These are phyloP conservation scores for Diaporthe ilicicola DNA, from an alignment of 2,329 filamentous ascomycete species.

Conservation along the genomic window DNA sequence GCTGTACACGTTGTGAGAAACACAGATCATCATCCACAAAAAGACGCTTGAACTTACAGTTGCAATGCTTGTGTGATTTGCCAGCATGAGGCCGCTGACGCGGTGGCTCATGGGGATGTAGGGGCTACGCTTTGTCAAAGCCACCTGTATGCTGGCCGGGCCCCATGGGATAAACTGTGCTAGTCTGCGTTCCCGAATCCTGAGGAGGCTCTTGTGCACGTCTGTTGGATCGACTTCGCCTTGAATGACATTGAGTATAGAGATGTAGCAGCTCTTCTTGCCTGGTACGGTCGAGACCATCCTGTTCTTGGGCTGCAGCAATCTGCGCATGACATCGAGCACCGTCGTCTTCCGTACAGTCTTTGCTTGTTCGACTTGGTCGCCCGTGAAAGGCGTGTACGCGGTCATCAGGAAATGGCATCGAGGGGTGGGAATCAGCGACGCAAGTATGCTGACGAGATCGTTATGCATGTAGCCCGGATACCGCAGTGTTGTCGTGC, in stretches of 20 bases:
- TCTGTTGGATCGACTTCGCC: constrained; percentile 98
- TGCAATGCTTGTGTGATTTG: constrained; percentile 96
- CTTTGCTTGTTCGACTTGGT: constrained; percentile 96
- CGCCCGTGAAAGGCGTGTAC: constrained; percentile 96
- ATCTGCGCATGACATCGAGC: constrained; percentile 93
- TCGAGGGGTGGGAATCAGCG: constrained; percentile 92
- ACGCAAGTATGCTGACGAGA: constrained; percentile 94
- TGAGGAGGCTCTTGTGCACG: constrained; percentile 95
- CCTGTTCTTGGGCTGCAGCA: constrained; percentile 97
- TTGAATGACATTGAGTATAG: constrained; percentile 98
- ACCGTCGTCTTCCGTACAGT: constrained; percentile 98
- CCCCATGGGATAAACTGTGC: constrained; percentile 99
- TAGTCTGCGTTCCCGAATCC: constrained; percentile 91
- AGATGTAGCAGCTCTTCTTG: constrained; percentile 99
- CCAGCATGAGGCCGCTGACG: constrained; percentile 95
- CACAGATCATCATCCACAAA: background rate
- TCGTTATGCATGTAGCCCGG: constrained; percentile 99
- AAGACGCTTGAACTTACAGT: constrained; percentile 63
- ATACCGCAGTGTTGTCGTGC: constrained; percentile 94
- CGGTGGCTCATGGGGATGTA: constrained; percentile 94
- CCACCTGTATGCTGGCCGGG: constrained; percentile 96
- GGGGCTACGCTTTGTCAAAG: constrained; percentile 93
- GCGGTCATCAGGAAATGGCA: constrained; percentile 99
- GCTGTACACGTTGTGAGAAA: constrained; percentile 47
- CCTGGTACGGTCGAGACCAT: constrained; percentile 97